These are phyloP conservation scores for Colletotrichum lindemuthianum DNA, from an alignment of 2,329 filamentous ascomycete species.

Conservation along the genomic window DNA sequence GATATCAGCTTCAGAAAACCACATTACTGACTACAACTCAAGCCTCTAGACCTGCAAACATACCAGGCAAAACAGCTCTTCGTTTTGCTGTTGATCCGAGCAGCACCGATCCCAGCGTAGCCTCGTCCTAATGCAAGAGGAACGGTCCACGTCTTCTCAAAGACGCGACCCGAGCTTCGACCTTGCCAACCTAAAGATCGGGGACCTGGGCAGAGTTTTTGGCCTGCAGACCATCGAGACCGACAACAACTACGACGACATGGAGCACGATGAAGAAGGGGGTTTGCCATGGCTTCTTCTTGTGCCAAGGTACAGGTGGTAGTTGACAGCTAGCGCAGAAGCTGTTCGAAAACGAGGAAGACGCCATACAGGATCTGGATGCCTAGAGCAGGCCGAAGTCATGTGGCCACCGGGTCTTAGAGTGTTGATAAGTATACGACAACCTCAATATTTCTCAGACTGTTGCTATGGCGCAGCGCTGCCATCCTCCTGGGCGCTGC, in stretches of 20 bases:
- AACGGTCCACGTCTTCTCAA: conserved; percentile 50
- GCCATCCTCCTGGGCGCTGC: background rate
- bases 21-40: conserved; percentile 44
- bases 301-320: too few relatives aligned
- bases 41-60: conserved; percentile 43
- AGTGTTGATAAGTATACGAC: background rate
- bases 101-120: conserved; percentile 41
- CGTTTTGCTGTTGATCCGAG: conserved; percentile 43
- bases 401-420: too few relatives aligned
- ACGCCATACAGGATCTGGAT: too few relatives aligned
- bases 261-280: conserved; percentile 37
- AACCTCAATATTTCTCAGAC: background rate
- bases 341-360: too few relatives aligned
- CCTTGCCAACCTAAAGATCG: conserved; percentile 46
- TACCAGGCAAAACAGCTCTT: conserved; percentile 47
- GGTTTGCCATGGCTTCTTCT: background rate
- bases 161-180: conserved; percentile 54
- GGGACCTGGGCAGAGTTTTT: conserved; percentile 43
- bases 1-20: conserved; percentile 40
- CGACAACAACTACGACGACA: conserved; percentile 51
- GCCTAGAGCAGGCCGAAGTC: too few relatives aligned
- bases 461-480: conserved; percentile 3
- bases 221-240: conserved; percentile 49
- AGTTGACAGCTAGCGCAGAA: too few relatives aligned
- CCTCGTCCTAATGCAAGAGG: conserved; percentile 33